Conservation (phyloP, 75 land plant genomes). For the Larix kaempferi region DNA sequence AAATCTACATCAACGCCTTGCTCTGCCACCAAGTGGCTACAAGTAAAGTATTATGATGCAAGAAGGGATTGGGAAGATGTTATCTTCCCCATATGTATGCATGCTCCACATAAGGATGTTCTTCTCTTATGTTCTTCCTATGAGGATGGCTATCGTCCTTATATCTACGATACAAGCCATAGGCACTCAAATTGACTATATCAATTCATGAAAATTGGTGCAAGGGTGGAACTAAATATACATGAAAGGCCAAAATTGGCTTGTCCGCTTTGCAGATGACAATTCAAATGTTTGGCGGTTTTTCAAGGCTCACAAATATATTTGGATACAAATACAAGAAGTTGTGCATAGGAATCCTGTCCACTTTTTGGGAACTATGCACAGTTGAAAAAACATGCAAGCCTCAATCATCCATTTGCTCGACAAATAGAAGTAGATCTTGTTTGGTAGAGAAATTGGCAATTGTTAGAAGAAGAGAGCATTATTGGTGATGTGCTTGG, state of each 20-base stretch:
- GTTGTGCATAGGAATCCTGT: constrained; percentile 70
- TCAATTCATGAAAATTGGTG: constrained; percentile 47
- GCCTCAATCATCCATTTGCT: constrained; percentile 56
- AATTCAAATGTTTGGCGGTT: constrained; percentile 54
- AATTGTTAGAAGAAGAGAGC: constrained; percentile 66
- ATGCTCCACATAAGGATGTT: constrained; percentile 83
- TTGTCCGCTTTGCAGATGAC: constrained; percentile 83
- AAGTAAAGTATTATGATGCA: background rate
- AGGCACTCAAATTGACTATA: constrained; percentile 86
- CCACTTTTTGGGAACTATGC: constrained; percentile 54
- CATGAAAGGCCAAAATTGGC: background rate
- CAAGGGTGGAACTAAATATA: background rate
- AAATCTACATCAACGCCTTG: constrained; percentile 29
- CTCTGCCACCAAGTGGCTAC: constrained; percentile 3
- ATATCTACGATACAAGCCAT: constrained; percentile 85
- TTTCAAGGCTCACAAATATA: constrained; percentile 56
- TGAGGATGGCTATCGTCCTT: constrained; percentile 81
- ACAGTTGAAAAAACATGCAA: constrained; percentile 77
- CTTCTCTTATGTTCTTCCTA: constrained; percentile 64
- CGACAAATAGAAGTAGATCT: constrained; percentile 73
- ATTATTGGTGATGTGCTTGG: constrained; percentile 80
- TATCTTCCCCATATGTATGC: constrained; percentile 85
- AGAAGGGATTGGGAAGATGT: constrained; percentile 74
- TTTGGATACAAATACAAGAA: constrained; percentile 62
- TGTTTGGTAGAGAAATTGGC: constrained; percentile 62